A percentile compares a stretch with the other conserved stretches of the same genome.
Conservation (phyloP, 352 stramenopile species). For the Phytophthora quininea region DNA sequence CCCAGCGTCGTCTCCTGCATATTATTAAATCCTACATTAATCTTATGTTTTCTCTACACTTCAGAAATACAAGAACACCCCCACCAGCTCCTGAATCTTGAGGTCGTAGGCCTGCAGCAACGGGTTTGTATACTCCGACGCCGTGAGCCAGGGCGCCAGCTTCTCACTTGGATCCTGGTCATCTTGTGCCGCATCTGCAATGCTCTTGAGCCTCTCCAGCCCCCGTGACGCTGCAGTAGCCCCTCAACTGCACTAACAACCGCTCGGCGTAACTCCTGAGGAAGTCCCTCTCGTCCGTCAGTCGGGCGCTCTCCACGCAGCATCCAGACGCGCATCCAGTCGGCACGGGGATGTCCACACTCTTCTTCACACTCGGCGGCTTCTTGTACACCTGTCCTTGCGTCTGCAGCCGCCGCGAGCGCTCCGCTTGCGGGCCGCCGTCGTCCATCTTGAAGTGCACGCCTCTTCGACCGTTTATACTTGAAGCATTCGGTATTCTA, state of each 20-base stretch:
- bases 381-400: conserved; percentile 23
- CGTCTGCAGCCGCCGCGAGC: conserved; percentile 39
- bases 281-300: conserved; percentile 71
- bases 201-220: conserved; percentile 67
- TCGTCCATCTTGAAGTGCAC: conserved; percentile 18
- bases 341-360: not conserved
- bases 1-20: conserved; percentile 48
- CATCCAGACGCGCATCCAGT: conserved; percentile 25
- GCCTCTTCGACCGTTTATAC: conserved; percentile 17
- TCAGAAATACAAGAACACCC: conserved; percentile 7
- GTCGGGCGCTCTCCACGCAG: conserved; percentile 46
- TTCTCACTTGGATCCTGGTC: conserved; percentile 12
- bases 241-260: conserved; percentile 64
- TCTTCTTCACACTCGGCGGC: not conserved
- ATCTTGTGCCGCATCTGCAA: conserved; percentile 42
- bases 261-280: conserved; percentile 71
- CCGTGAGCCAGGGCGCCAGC: conserved; percentile 68
- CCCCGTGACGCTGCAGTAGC: conserved; percentile 68
- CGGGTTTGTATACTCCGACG: conserved; percentile 75
- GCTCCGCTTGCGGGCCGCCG: conserved; percentile 38
- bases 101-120: conserved; percentile 79
- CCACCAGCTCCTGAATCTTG: conserved; percentile 78
- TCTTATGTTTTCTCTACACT: not conserved
- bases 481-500: too few species aligned
- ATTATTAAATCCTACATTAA: not conserved